Base-by-base conservation (phyloP, 1,139 yeast species). In the Sugiyamaella neomexicana region DNA sequence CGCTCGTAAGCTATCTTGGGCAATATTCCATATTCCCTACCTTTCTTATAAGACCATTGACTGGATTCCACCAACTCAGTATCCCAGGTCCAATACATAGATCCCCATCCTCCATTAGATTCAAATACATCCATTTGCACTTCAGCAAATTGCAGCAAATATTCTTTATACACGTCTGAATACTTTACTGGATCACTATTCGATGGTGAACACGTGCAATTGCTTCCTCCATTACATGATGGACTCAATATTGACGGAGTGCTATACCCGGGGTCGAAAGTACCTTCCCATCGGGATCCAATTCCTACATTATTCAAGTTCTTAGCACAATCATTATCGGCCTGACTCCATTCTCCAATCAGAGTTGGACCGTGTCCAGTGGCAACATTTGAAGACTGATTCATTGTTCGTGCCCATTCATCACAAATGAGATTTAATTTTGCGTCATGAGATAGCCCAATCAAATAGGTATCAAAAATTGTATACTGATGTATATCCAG, bases 261-360 rank as follows among this genome's bases (percentile, higher is more conserved):
- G 17, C 56, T 59, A 48, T 47, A 58, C 7, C 62, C 65, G 9
- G 67, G 67, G 46, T 61, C 56, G 52, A 58, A 68, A 12, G 60
- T 60, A 25, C 90, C 95, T 46, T 86, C 89, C 77, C 82, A 89
- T 65, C 97, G 80, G 16, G 95, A 83, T 50, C 96, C 96, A 55
- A 83, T 77, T n/a, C 89, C 89, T 34, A 87, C 95, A 66, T 96
- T 95, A 67, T 90, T 90, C 55, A 90, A 72, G 90, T 95, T 89
- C 58, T 75, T 75, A 15, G 95, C 83, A 75, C 97, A 90, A 72
- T 90, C 97, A n/a, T 95, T 89, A 64, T 89, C 80, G 1, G 97
- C 97, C 44, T 90, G 96, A 41, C 90, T 79, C 85, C 89, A 90
- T 74, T 90, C 97, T 59, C 97, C 97, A 54, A 82, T 79, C 48